Evolutionary conservation across 345 rosid species (phyloP), one percentile per base, ranked within the genome.

Genomic region (Boechera retrofracta): DNA sequence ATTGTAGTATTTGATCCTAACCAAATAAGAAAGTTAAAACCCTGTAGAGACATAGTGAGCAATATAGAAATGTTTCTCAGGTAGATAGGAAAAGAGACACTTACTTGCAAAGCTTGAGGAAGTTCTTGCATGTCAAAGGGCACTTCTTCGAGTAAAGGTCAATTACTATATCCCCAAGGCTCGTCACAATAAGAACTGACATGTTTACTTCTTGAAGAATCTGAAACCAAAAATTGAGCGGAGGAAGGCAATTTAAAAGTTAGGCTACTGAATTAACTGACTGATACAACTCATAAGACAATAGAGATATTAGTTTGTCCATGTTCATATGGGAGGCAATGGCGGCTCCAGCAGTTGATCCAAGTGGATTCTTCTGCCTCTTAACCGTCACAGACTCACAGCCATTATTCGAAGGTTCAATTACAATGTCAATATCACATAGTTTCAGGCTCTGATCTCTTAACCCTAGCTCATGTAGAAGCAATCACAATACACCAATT

Each of bases 101-200:
- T 66, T 42, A 86, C 98, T 83, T 92, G 98, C 99, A 95, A 72
- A 95, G 97, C 86, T 95, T 95, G 83, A 95, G 82, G 82, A 95
- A 92, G 81, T 89, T 95, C 75, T 95, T 92, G 87, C 85, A 86
- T 49, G 98, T 92, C 38, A 95, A 75, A 4, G 96, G 98, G 57
- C 99, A 95, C 78, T 82, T 84, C 15, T 79, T 86, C 0, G 92
- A 57, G 55, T 74, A 75, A 64, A 95, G 80, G 79, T 92, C 99
- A 21, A 95, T 84, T 13, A 89, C 94, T 10, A 95, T 57, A 35
- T 95, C 97, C 10, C 99, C 97, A 48, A 92, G 78, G 69, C 98
- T 95, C 18, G 99, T 95, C 28, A 83, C 88, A 47, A 92, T 74
- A 26, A 91, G 82, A 72, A 92, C 96, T 7, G 99, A 95, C 98